These are phyloP conservation scores for Dacryopinax spathularia DNA, from an alignment of 768 basidiomycete species.

Conservation along the genomic window DNA sequence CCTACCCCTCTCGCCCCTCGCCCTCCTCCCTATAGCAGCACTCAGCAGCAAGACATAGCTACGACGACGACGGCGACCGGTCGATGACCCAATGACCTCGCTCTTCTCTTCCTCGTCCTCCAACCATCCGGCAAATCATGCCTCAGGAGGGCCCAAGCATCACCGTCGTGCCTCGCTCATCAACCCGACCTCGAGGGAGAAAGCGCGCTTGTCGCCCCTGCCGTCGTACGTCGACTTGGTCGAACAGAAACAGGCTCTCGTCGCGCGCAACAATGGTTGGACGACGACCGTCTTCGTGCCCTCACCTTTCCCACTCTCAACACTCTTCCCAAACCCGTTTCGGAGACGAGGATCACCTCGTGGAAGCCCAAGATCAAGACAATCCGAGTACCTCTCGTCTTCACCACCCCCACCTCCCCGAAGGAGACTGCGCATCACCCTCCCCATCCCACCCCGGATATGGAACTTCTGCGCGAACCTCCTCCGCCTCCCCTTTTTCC, in stretches of 20 bases:
- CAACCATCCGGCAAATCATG: not conserved
- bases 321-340: conserved; percentile 7
- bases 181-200: conserved; percentile 8
- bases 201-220: conserved; percentile 15
- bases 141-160: not conserved
- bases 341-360: conserved; percentile 43
- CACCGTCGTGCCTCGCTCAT: not conserved
- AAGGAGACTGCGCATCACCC: conserved; percentile 41
- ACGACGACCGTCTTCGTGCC: not conserved
- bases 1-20: not conserved
- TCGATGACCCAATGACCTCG: conserved; percentile 4
- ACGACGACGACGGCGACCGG: too few relatives aligned
- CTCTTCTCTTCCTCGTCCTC: conserved; percentile 1
- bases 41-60: too few relatives aligned
- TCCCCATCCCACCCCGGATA: conserved; percentile 48
- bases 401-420: conserved; percentile 47
- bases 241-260: conserved; percentile 1
- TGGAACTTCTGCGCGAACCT: conserved; percentile 42
- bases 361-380: not conserved
- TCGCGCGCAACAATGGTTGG: not conserved
- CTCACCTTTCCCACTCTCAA: not conserved
- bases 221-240: conserved; percentile 11
- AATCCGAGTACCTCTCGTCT: not conserved
- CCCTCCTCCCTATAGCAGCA: too few relatives aligned
- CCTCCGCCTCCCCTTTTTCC: not conserved